phyloP scores from a whole-genome alignment of 768 basidiomycete species.

The Paxillus rubicundulus region DNA sequence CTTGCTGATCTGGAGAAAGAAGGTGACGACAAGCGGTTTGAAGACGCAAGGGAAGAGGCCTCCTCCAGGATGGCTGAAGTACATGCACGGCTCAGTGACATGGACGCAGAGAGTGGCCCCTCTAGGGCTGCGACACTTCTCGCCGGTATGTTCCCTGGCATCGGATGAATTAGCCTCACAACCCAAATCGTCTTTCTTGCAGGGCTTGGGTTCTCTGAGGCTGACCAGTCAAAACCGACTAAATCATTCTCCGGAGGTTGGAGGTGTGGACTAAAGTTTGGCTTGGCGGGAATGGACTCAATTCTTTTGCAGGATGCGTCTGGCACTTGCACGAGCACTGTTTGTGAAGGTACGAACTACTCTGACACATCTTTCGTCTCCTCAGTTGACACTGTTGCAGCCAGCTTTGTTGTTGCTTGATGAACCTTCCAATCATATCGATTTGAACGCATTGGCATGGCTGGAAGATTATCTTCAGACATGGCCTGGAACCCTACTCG shows the following conservation, averaged over 20 bases:
- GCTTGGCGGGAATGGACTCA: background rate
- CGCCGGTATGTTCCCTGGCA: conserved; percentile 52
- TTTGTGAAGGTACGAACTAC: conserved; percentile 76
- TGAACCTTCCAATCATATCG: conserved; percentile 97
- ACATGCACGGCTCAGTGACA: conserved; percentile 88
- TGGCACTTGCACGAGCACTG: conserved; percentile 90
- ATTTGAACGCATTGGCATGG: conserved; percentile 97
- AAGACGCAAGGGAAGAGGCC: conserved; percentile 84
- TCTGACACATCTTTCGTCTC: background rate
- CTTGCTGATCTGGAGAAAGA: conserved; percentile 71
- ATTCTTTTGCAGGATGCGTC: conserved; percentile 71
- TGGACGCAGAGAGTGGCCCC: conserved; percentile 98
- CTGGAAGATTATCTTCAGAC: conserved; percentile 96
- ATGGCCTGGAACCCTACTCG: conserved; percentile 88
- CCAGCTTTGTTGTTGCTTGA: conserved; percentile 78
- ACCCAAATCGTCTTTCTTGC: background rate
- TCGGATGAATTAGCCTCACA: background rate
- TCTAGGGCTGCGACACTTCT: conserved; percentile 85
- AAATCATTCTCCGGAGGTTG: conserved; percentile 95
- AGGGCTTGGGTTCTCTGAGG: conserved; percentile 91
- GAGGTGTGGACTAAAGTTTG: conserved; percentile 48
- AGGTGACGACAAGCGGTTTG: conserved; percentile 75
- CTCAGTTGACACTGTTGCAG: conserved; percentile 32
- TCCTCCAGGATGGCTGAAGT: conserved; percentile 82
- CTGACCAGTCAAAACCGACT: conserved; percentile 81